These are phyloP conservation scores for Comarum palustre DNA, from an alignment of 306 rosid species.

Conservation along the genomic window DNA sequence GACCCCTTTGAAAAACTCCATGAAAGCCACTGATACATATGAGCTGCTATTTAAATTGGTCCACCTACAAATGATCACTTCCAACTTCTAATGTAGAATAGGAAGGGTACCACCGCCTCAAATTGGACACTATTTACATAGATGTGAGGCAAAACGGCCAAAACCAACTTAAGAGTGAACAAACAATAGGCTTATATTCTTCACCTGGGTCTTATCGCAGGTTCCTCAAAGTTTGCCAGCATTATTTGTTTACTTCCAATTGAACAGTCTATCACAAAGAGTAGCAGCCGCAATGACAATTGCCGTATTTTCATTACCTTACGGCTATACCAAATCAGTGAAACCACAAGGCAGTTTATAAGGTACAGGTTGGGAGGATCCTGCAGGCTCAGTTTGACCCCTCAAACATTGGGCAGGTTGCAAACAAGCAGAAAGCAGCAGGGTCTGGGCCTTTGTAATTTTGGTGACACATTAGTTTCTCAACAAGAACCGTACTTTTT, in stretches of 20 bases:
- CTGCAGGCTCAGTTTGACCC: slow-evolving; percentile 3
- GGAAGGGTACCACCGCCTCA: slow-evolving; percentile 25
- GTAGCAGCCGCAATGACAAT: neutral
- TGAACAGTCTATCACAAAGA: neutral
- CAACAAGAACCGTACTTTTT: neutral
- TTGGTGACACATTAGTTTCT: neutral
- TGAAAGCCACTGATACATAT: slow-evolving; percentile 11
- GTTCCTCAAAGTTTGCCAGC: neutral
- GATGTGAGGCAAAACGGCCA: neutral
- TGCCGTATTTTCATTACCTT: neutral
- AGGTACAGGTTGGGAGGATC: neutral
- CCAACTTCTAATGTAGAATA: neutral
- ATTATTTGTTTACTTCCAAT: neutral
- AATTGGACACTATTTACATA: neutral
- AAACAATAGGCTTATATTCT: neutral
- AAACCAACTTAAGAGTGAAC: neutral
- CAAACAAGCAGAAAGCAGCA: neutral
- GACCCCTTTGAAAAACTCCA: neutral
- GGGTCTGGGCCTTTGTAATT: neutral
- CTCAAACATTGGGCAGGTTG: slow-evolving; percentile 2
- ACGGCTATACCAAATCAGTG: neutral
- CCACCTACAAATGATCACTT: slow-evolving; percentile 21
- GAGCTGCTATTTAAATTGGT: slow-evolving; percentile 8
- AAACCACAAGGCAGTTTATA: neutral
- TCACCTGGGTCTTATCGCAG: slow-evolving; percentile 9